Percentiles rank a stretch among this genome's conserved stretches.
phyloP scores from a whole-genome alignment of 495 filamentous ascomycete species.

The Hypoxylon fragiforme region DNA sequence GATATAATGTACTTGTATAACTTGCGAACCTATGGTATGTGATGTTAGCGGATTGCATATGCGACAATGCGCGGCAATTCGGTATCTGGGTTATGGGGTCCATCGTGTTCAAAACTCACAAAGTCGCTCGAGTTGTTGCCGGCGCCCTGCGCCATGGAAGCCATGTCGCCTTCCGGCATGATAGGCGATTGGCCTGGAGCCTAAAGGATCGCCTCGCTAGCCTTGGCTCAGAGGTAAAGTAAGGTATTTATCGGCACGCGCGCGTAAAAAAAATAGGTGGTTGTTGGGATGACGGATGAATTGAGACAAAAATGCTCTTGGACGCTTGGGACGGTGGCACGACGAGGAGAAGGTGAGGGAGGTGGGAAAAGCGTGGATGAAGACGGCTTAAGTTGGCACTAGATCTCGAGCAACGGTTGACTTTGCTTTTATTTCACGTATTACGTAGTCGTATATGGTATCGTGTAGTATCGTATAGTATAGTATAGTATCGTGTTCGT shows the following conservation, averaged over 20 bases:
- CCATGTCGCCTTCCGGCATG: slow-evolving; percentile 49
- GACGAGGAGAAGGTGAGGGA: slow-evolving; percentile 14
- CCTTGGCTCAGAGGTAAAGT: slow-evolving; percentile 1
- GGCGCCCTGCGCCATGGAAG: slow-evolving; percentile 45
- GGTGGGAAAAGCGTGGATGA: too few species aligned
- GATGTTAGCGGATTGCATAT: slow-evolving; percentile 23
- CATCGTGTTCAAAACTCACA: slow-evolving; percentile 40
- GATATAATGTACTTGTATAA: slow-evolving; percentile 79
- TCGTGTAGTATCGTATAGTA: too few species aligned
- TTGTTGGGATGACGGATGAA: slow-evolving; percentile 2
- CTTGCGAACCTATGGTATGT: slow-evolving; percentile 78
- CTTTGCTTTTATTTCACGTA: too few species aligned
- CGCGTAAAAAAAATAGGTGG: slow-evolving; percentile 21
- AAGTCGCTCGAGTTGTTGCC: slow-evolving; percentile 55
- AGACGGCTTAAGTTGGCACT: too few species aligned
- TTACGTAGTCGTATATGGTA: slow-evolving; percentile 33
- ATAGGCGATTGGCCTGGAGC: slow-evolving; percentile 33
- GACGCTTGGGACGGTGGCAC: slow-evolving; percentile 20
- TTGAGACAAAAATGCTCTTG: slow-evolving; percentile 8
- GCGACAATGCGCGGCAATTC: slow-evolving; percentile 25
- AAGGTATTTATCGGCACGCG: slow-evolving; percentile 21
- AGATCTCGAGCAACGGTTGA: slow-evolving; percentile 22
- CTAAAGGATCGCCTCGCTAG: slow-evolving; percentile 2
- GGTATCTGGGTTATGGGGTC: slow-evolving; percentile 12
- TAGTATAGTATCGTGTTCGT: slow-evolving; percentile 29